Evolutionary conservation across 768 basidiomycete species (phyloP).

Genomic region (Myochromella boudieri): DNA sequence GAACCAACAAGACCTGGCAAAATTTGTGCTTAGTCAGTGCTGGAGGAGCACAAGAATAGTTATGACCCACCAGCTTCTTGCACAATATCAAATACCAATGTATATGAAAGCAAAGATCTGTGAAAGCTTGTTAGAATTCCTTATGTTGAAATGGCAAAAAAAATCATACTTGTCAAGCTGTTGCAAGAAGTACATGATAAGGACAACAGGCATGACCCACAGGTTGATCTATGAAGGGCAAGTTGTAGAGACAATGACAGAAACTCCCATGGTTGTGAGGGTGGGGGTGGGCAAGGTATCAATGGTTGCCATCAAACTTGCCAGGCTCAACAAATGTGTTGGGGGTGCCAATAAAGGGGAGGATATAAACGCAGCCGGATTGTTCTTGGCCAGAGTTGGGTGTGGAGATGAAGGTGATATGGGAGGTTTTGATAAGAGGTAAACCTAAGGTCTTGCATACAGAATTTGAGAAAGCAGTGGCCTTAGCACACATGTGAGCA

Average conservation of each 20-base stretch:
- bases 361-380: no score
- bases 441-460: no score
- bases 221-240: conserved; percentile 49
- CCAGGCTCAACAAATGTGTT: no score
- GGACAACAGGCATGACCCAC: conserved; percentile 38
- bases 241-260: conserved; percentile 25
- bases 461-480: no score
- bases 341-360: no score
- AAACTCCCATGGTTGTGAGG: no score
- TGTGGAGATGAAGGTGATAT: no score
- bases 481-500: no score
- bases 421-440: no score
- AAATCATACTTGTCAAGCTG: conserved; percentile 40
- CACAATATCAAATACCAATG: conserved; percentile 44
- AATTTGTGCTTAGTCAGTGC: not conserved
- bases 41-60: not conserved
- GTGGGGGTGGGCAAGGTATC: no score
- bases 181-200: conserved; percentile 42
- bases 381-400: no score
- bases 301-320: no score
- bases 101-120: conserved; percentile 46
- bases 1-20: conserved; percentile 32
- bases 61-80: conserved; percentile 28
- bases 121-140: not conserved
- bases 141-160: not conserved